Conservation (phyloP, 2,329 filamentous ascomycete genomes). For the Anisogramma anomala region DNA sequence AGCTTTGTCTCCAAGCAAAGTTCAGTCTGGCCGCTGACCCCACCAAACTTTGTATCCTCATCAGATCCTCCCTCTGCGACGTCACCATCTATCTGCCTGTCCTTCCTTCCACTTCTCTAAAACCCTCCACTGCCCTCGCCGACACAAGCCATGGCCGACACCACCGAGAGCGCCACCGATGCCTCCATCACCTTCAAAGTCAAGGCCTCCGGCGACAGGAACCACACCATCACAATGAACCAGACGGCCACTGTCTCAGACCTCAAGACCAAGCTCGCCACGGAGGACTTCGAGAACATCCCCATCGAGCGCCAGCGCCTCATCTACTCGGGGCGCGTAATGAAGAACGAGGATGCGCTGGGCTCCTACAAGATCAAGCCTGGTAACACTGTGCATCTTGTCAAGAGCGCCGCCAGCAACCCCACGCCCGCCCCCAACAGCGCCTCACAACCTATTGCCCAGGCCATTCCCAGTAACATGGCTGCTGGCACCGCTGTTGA, state of each 20-base stretch:
- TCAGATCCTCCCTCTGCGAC: no score
- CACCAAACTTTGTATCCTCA: no score
- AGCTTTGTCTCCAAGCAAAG: no score
- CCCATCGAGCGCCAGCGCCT: constrained; percentile 81
- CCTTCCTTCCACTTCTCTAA: neutral
- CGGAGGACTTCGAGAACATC: constrained; percentile 72
- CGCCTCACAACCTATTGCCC: constrained; percentile 35
- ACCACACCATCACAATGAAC: constrained; percentile 71
- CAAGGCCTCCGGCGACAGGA: constrained; percentile 87
- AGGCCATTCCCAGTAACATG: constrained; percentile 63
- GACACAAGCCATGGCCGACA: constrained; percentile 51
- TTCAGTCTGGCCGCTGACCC: no score
- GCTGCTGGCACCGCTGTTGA: constrained; percentile 65
- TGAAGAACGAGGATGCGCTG: constrained; percentile 87
- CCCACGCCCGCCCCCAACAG: constrained; percentile 33
- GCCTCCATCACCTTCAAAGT: constrained; percentile 87
- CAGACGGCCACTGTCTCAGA: constrained; percentile 68
- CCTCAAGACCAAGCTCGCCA: constrained; percentile 79
- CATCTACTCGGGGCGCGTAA: constrained; percentile 92
- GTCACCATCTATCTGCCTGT: no score
- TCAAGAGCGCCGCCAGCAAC: constrained; percentile 92
- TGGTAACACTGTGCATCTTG: constrained; percentile 89
- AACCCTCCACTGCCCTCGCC: neutral
- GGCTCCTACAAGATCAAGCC: constrained; percentile 88
- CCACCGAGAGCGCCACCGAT: constrained; percentile 48